Percentiles rank a stretch among this genome's conserved stretches.
These are phyloP conservation scores for Xylaria sp. DNA, from an alignment of 2,329 filamentous ascomycete genomes.

Conservation along the genomic window DNA sequence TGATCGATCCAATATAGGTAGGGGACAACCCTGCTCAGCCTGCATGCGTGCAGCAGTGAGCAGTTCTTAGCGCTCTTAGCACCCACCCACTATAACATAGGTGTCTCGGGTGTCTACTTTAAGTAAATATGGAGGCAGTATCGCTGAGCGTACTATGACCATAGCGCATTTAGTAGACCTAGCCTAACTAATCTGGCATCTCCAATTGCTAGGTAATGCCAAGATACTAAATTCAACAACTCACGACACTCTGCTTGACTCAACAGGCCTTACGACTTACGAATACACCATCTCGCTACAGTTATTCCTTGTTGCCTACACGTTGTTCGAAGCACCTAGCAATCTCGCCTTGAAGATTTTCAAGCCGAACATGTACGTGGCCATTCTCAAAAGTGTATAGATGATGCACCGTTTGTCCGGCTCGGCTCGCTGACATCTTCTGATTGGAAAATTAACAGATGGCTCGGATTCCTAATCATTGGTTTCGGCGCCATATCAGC, in stretches of 20 bases:
- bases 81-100: too few species aligned
- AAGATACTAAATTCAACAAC: neutral
- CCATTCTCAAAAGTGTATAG: neutral
- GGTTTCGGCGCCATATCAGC: neutral
- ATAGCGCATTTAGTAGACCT: neutral
- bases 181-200: neutral
- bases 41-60: too few species aligned
- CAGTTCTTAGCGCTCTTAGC: too few species aligned
- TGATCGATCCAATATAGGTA: neutral
- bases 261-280: neutral
- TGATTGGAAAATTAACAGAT: neutral
- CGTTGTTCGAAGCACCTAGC: neutral
- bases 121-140: too few species aligned
- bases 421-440: neutral
- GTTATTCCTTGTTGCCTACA: neutral
- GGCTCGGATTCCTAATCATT: neutral
- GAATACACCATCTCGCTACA: neutral
- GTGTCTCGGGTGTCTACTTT: too few species aligned
- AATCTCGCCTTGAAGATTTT: neutral
- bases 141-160: neutral
- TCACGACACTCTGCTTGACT: neutral
- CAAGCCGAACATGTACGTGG: neutral
- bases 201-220: neutral
- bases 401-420: too few species aligned
- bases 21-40: neutral